Percentiles rank a stretch among this genome's conserved stretches.
Evolutionary conservation across 208 protist species (phyloP).

Genomic region (Angomonas desouzai): DNA sequence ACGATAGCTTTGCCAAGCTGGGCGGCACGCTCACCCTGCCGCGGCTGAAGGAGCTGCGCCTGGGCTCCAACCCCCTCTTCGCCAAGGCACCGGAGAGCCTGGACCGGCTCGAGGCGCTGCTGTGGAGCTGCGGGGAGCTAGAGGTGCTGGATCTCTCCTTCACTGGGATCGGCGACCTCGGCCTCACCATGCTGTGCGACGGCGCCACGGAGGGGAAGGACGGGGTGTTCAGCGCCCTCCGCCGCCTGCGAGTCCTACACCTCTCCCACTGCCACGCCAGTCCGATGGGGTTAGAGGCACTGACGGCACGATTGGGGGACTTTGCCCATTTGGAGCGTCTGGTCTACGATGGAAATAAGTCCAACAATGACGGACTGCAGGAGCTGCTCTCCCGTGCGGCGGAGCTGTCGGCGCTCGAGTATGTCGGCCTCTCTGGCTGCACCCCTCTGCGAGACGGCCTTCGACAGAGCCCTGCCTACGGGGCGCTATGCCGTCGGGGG

Average conservation of each 20-base stretch:
- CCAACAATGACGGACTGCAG: conserved; percentile 3
- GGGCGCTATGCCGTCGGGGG: neutral
- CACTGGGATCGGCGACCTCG: conserved; percentile 60
- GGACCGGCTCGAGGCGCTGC: conserved; percentile 38
- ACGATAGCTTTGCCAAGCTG: conserved; percentile 29
- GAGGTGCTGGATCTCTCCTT: conserved; percentile 56
- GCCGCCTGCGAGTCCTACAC: conserved; percentile 32
- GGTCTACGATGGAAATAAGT: conserved; percentile 46
- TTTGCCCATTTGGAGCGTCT: conserved; percentile 35
- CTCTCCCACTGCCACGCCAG: conserved; percentile 46
- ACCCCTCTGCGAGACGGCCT: conserved; percentile 2
- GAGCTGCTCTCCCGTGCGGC: conserved; percentile 8
- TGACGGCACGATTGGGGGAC: conserved; percentile 36
- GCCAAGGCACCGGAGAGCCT: conserved; percentile 21
- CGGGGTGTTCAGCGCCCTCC: conserved; percentile 39
- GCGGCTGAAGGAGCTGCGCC: conserved; percentile 33
- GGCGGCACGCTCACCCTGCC: conserved; percentile 20
- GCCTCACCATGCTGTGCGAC: conserved; percentile 65
- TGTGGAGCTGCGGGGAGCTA: conserved; percentile 27
- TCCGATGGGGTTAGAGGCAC: conserved; percentile 54
- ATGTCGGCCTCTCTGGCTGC: conserved; percentile 1
- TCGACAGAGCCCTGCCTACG: neutral
- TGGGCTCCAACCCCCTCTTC: conserved; percentile 70
- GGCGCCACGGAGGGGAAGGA: conserved; percentile 16
- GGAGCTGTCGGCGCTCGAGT: conserved; percentile 6